These are phyloP conservation scores for Rhizoclosmatium globosum DNA, from an alignment of 192 early-diverging fungal species.

Conservation along the genomic window DNA sequence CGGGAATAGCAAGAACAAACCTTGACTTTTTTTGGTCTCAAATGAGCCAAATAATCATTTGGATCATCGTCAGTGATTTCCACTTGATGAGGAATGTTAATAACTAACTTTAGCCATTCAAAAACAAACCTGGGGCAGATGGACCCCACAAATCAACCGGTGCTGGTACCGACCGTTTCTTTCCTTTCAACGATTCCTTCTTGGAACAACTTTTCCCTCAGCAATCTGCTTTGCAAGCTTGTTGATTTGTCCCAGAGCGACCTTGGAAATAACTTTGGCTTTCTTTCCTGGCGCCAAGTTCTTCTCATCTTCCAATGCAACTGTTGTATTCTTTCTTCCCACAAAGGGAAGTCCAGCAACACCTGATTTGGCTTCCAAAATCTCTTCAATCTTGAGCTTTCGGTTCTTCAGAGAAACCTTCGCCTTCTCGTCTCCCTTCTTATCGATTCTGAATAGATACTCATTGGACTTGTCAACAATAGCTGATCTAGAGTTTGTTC, in stretches of 20 bases:
- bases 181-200: conserved; percentile 48
- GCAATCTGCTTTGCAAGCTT: conserved; percentile 53
- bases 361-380: conserved; percentile 76
- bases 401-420: conserved; percentile 35
- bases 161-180: conserved; percentile 19
- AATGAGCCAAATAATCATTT: conserved; percentile 57
- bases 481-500: background rate
- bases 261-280: conserved; percentile 54
- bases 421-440: conserved; percentile 24
- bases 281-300: conserved; percentile 40
- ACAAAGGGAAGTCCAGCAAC: conserved; percentile 52
- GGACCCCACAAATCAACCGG: conserved; percentile 69
- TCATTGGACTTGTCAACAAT: conserved; percentile 64
- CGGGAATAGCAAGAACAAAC: conserved; percentile 14
- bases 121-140: conserved; percentile 6
- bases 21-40: conserved; percentile 53
- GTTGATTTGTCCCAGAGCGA: conserved; percentile 46
- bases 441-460: conserved; percentile 77
- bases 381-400: conserved; percentile 82
- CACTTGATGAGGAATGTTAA: background rate
- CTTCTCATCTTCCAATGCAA: conserved; percentile 29
- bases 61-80: conserved; percentile 24
- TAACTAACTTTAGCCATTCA: background rate
- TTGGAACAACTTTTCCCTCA: conserved; percentile 32
- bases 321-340: conserved; percentile 38